Conservation (phyloP, 805 yeast genomes). For the Candida rishiriensis region DNA sequence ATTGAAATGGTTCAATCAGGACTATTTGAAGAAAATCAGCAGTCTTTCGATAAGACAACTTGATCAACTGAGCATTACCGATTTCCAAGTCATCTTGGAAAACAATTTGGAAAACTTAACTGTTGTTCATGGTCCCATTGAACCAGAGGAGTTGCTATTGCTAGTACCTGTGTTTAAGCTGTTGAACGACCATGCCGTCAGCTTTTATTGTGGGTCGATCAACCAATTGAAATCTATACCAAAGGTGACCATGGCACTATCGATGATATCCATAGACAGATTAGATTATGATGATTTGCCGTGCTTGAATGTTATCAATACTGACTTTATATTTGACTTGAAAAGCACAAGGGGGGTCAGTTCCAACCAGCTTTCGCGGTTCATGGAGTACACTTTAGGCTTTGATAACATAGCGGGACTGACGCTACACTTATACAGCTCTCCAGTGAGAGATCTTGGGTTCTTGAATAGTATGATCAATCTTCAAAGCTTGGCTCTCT, state of each 20-base stretch:
- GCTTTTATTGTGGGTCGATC: not conserved
- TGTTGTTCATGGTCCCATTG: constrained; percentile 1
- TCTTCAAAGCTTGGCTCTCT: not conserved
- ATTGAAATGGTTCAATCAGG: constrained; percentile 2
- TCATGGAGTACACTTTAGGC: not conserved
- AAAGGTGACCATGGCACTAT: not conserved
- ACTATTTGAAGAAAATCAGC: constrained; percentile 1
- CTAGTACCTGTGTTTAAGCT: not conserved
- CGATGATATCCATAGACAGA: constrained; percentile 1
- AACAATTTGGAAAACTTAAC: not conserved
- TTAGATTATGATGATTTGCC: not conserved
- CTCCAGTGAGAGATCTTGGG: not conserved
- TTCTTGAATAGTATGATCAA: not conserved
- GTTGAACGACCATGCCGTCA: not conserved
- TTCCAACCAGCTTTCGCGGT: not conserved
- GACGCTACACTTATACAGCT: not conserved
- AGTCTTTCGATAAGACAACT: not conserved
- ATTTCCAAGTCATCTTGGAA: not conserved
- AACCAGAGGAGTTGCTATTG: constrained; percentile 1
- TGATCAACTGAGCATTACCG: not conserved
- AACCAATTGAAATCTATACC: not conserved
- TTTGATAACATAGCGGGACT: not conserved
- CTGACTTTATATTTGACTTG: not conserved
- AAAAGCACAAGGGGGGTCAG: not conserved
- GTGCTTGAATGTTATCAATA: not conserved